Evolutionary conservation across 331 rosid species (phyloP), one percentile per base, ranked within the genome.

Genomic region (Stylosanthes scabra): DNA sequence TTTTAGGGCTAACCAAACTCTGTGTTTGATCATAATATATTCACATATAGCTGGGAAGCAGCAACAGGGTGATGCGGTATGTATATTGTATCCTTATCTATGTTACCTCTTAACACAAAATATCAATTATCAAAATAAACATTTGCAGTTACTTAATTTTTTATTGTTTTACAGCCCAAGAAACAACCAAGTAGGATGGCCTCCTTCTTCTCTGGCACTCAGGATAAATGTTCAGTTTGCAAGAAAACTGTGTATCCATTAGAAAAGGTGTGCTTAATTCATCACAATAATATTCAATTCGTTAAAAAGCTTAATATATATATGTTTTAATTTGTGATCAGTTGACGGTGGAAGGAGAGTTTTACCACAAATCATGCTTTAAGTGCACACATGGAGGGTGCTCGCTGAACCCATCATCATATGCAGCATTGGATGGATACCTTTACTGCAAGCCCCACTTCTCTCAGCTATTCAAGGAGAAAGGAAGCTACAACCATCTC

Each of bases 221-320:
- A 83, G 79, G 98, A 93, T 7, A 93, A 93, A 82, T 93, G 98
- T 72, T 71, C 88, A 28, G 73, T 81, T 31, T 93, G 97, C 82
- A 84, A 74, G 80, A 93, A 93, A 80, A 93, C 96, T 0, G 98
- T 89, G 6, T 91, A 93, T 72, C 98, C 97, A 29, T 75, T 91
- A 13, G 98, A 93, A 68, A 93, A 89, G 97, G 98, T 89, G 31
- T 55, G 81, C 5, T 74, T 74, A 41, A 41, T 41, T 45, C 25
- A 0, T 20, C 25, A 20, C 25, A n/a, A n/a, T n/a, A n/a, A n/a
- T n/a, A n/a, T n/a, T n/a, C n/a, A n/a, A n/a, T n/a, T n/a, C n/a
- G n/a, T n/a, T n/a, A n/a, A n/a, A n/a, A n/a, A n/a, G n/a, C n/a
- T n/a, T n/a, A n/a, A n/a, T n/a, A n/a, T n/a, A n/a, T n/a, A n/a